Evolutionary conservation across 352 stramenopile genomes (phyloP), one percentile per base, ranked within the genome.

Genomic region (Pythium scleroteichum): DNA sequence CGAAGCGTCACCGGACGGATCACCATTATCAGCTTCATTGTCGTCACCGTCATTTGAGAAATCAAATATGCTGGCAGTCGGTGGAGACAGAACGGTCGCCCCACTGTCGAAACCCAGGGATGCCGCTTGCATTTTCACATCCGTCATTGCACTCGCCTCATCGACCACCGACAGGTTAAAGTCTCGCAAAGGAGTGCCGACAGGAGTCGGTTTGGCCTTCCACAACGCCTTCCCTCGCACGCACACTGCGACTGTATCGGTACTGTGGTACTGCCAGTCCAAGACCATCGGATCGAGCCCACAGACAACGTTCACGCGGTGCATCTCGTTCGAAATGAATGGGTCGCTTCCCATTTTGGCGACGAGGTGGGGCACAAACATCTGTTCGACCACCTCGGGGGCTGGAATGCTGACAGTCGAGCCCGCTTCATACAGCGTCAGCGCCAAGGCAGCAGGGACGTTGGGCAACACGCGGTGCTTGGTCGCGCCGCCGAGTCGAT

Each of bases 261-360:
- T 58, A 14, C 56, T 62, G 33, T 75, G 68, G 33, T 79, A 79
- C n/a, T 68, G 78, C 79, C 76, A 89, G 10, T 74, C 60, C 19
- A 65, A 33, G 4, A 69, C n/a, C 1, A 53, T 60, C 29, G 6
- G 33, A 1, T 13, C 22, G 2, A 53, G 61, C 2, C 22, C 40
- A 23, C 61, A 74, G 4, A 67, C 7, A 20, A 66, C 23, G 2
- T 20, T 63, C 1, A 33, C 60, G 5, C 57, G 14, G 35, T 78
- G 71, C n/a, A 49, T 59, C 9, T 55, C 53, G 0, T 16, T 26
- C 38, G 58, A 41, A 1, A 60, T 33, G 1, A 72, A 19, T 9
- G 53, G 17, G 0, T 48, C 53, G n/a, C 53, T 59, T 26, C 29
- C 19, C 8, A 60, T 6, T 17, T 57, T 59, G 17, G 27, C 22